phyloP scores from a whole-genome alignment of 2,329 filamentous ascomycete species.

The Sclerotinia subarctica region DNA sequence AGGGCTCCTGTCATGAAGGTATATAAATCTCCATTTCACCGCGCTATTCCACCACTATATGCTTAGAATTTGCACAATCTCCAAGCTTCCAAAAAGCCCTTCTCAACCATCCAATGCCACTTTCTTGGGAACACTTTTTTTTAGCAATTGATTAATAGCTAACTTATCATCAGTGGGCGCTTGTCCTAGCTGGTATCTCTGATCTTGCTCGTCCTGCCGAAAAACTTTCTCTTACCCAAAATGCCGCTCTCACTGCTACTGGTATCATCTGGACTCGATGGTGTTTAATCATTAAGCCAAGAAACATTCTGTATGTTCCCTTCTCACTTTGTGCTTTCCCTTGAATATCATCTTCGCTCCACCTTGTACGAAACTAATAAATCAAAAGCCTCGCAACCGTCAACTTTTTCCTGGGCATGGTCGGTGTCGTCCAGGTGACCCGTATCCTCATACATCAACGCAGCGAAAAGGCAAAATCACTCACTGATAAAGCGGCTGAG shows the following conservation, averaged over 20 bases:
- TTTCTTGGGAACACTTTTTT: not conserved
- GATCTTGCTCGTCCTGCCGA: constrained; percentile 90
- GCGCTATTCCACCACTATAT: no score
- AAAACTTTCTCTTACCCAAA: constrained; percentile 90
- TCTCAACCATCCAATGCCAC: not conserved
- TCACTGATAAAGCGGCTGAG: constrained; percentile 30
- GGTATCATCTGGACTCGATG: constrained; percentile 97
- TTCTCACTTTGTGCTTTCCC: not conserved
- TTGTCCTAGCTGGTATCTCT: constrained; percentile 87
- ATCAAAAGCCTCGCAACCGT: constrained; percentile 74
- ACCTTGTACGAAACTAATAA: constrained; percentile 4
- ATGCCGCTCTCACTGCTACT: constrained; percentile 82
- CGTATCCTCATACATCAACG: constrained; percentile 69
- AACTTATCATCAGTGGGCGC: constrained; percentile 60
- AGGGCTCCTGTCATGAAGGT: constrained; percentile 94
- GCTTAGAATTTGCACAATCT: not conserved
- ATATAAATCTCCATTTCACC: constrained; percentile 25
- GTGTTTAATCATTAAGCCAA: constrained; percentile 95
- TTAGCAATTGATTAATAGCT: not conserved
- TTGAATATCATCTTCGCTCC: not conserved
- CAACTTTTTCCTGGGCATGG: constrained; percentile 94
- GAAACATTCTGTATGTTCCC: constrained; percentile 74
- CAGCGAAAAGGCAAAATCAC: constrained; percentile 51
- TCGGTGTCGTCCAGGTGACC: constrained; percentile 76
- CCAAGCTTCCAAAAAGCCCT: not conserved